These are phyloP conservation scores for Phaeoacremonium minimum DNA, from an alignment of 2,329 filamentous ascomycete species.

Conservation along the genomic window DNA sequence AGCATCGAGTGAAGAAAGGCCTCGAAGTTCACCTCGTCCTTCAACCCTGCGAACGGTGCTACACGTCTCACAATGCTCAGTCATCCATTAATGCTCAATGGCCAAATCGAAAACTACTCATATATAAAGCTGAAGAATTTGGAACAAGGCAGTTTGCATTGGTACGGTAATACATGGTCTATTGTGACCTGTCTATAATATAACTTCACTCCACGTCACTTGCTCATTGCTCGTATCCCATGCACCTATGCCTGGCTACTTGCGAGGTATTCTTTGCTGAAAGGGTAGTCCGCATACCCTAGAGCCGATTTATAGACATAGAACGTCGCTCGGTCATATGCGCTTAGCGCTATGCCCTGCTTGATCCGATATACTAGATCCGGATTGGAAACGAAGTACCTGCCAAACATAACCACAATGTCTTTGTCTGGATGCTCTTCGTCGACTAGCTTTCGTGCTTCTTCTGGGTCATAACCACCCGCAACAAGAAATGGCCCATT, in stretches of 20 bases:
- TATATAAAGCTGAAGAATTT: too few relatives aligned
- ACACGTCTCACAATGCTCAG: too few relatives aligned
- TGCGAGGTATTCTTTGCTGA: conserved; percentile 13
- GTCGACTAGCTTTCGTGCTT: conserved; percentile 1
- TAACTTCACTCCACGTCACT: too few relatives aligned
- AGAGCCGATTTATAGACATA: conserved; percentile 15
- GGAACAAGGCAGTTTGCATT: too few relatives aligned
- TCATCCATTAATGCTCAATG: too few relatives aligned
- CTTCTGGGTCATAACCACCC: conserved; percentile 1
- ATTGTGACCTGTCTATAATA: too few relatives aligned
- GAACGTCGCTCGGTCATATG: conserved; percentile 21
- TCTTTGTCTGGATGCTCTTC: conserved; percentile 1
- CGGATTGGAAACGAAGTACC: conserved; percentile 37
- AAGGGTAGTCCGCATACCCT: conserved; percentile 17
- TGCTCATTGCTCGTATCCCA: too few relatives aligned
- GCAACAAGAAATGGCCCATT: conserved; percentile 3
- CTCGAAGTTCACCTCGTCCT: too few relatives aligned
- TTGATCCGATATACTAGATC: conserved; percentile 34
- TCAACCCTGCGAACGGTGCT: too few relatives aligned
- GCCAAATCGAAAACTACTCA: too few relatives aligned
- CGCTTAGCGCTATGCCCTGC: conserved; percentile 16
- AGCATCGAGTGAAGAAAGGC: too few relatives aligned
- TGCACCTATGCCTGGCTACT: not conserved
- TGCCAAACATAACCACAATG: conserved; percentile 24
- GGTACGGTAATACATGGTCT: too few relatives aligned